phyloP scores from a whole-genome alignment of 768 basidiomycete species.

The Lactarius sp. region DNA sequence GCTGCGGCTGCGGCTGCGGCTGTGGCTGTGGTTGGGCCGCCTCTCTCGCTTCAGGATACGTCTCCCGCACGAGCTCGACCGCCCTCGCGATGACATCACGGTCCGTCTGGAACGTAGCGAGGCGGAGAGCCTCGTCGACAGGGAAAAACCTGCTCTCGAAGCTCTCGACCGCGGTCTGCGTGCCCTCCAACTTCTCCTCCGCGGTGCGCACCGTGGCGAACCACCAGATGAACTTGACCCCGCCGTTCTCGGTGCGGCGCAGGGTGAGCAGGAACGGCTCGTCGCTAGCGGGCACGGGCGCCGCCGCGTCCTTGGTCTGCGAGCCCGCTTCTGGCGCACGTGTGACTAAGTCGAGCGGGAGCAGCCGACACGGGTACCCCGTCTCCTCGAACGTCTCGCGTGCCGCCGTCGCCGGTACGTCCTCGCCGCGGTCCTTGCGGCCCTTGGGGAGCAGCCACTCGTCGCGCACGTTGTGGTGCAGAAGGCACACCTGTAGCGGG shows the following conservation, averaged over 20 bases:
- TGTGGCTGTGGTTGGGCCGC: background rate
- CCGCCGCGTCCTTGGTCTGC: constrained; percentile 33
- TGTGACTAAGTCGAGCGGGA: constrained; percentile 48
- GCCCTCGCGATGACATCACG: constrained; percentile 15
- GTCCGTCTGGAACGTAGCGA: constrained; percentile 16
- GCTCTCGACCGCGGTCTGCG: constrained; percentile 29
- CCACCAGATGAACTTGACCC: constrained; percentile 51
- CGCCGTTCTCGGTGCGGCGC: constrained; percentile 29
- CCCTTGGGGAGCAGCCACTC: constrained; percentile 54
- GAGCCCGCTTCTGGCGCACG: constrained; percentile 47
- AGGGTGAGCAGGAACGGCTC: constrained; percentile 38
- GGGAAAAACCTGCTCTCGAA: constrained; percentile 15
- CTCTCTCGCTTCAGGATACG: constrained; percentile 12
- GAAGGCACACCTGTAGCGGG: constrained; percentile 31
- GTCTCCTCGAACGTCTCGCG: constrained; percentile 67
- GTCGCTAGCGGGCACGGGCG: constrained; percentile 25
- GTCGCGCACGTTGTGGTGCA: constrained; percentile 29
- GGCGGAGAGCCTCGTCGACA: constrained; percentile 6
- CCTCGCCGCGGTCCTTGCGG: constrained; percentile 54
- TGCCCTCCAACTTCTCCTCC: constrained; percentile 28
- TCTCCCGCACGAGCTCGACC: constrained; percentile 9
- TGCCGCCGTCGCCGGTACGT: constrained; percentile 45
- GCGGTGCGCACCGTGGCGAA: constrained; percentile 38
- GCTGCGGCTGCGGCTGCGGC: background rate
- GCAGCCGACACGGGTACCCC: constrained; percentile 49